Evolutionary conservation across 257 asterid genomes (phyloP), one percentile per base, ranked within the genome.

Genomic region (Fraxinus pennsylvanica): DNA sequence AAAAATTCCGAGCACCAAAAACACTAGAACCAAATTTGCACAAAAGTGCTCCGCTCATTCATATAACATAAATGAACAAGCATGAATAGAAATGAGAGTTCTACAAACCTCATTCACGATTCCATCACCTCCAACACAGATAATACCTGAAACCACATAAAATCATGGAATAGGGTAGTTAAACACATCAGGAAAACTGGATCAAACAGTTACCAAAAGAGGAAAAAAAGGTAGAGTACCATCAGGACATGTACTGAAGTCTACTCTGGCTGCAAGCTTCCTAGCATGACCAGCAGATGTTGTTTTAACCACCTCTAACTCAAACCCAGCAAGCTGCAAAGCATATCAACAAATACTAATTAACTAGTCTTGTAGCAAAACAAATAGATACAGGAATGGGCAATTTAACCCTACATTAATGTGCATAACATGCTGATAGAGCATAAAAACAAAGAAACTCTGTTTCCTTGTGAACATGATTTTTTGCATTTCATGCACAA

Each of bases 81-180:
- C 39, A 80, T 71, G 76, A 83, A 77, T 63, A 78, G 52, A 74
- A 75, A 76, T 79, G 33, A 9, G 69, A 63, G 7, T 63, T 63
- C 69, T 63, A 74, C 82, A 76, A 41, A 96, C 99, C 99, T 96
- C 99, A 84, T 96, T 96, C 82, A 96, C 90, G 81, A 96, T 90
- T 72, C 99, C 99, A 82, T 96, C 98, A 72, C 99, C 98, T 71
- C 99, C 99, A 72, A 96, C 99, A 74, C 99, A 96, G 84, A 96
- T 93, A 81, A 96, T 93, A 81, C 99, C 99, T 96, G 93, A 61
- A 83, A 77, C 14, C 71, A 77, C 21, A 65, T 76, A 41, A 81
- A 41, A 77, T 39, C 68, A 75, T 72, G 72, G 74, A 78, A 82
- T 57, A 1, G 75, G 76, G 36, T 50, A 76, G 61, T 79, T 57